Conservation (phyloP, 352 stramenopile genomes). For the Phytophthora meadii region DNA sequence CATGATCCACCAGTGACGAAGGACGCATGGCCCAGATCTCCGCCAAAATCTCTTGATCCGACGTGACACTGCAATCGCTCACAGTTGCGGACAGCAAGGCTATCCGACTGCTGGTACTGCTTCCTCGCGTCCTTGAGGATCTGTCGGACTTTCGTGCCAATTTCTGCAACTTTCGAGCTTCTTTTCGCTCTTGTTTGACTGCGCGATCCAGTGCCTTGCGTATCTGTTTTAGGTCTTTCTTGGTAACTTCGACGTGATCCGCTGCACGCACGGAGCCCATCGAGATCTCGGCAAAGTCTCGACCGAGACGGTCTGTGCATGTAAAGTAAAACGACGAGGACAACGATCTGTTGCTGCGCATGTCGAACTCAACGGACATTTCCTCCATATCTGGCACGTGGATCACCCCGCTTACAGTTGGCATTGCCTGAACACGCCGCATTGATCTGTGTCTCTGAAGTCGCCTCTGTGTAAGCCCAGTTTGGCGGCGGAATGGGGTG, state of each 20-base stretch:
- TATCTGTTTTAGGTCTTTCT: conserved; percentile 42
- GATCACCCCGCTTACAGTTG: background rate
- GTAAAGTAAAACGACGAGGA: conserved; percentile 19
- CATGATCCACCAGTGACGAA: conserved; percentile 8
- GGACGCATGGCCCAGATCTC: conserved; percentile 31
- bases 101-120: conserved; percentile 19
- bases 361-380: conserved; percentile 27
- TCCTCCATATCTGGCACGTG: background rate
- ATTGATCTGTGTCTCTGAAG: conserved; percentile 2
- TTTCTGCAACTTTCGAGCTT: conserved; percentile 44
- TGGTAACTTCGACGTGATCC: conserved; percentile 14
- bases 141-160: conserved; percentile 23
- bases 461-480: background rate
- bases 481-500: background rate
- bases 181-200: conserved; percentile 40
- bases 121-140: conserved; percentile 14
- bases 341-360: conserved; percentile 24
- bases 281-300: conserved; percentile 1
- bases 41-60: conserved; percentile 28
- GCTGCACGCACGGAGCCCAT: conserved; percentile 8
- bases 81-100: conserved; percentile 13
- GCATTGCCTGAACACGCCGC: background rate
- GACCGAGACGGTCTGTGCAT: conserved; percentile 15
- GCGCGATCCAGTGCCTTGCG: conserved; percentile 38
- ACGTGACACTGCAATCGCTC: conserved; percentile 14